phyloP scores from a whole-genome alignment of 805 yeast genomes.

The Cyberlindnera xishuangbannaensis region DNA sequence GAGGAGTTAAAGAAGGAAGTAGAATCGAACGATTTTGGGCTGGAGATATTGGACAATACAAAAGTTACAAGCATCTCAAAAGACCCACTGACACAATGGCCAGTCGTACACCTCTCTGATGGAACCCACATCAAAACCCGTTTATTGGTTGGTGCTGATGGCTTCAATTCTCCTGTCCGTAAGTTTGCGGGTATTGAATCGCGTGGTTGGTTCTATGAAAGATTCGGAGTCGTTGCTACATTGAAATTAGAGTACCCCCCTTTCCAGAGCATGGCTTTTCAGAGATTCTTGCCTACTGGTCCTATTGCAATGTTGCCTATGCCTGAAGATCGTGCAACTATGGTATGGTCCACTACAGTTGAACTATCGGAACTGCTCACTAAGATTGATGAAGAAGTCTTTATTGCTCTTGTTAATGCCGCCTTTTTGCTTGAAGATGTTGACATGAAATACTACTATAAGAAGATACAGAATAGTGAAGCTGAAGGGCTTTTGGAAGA shows the following conservation, averaged over 20 bases:
- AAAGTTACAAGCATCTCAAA: slow-evolving; percentile 54
- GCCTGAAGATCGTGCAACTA: slow-evolving; percentile 79
- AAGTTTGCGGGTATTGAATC: slow-evolving; percentile 74
- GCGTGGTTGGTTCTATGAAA: slow-evolving; percentile 86
- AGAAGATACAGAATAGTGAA: slow-evolving; percentile 31
- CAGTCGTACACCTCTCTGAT: slow-evolving; percentile 57
- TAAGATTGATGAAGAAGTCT: slow-evolving; percentile 52
- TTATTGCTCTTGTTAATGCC: slow-evolving; percentile 74
- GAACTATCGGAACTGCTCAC: slow-evolving; percentile 61
- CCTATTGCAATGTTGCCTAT: slow-evolving; percentile 90
- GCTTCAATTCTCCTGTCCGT: slow-evolving; percentile 90
- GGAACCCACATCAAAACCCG: slow-evolving; percentile 65
- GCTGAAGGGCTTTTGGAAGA: slow-evolving; percentile 53
- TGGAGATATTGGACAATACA: slow-evolving; percentile 54
- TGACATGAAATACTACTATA: slow-evolving; percentile 69
- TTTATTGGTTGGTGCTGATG: slow-evolving; percentile 91
- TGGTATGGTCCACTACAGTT: slow-evolving; percentile 91
- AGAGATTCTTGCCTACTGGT: slow-evolving; percentile 84
- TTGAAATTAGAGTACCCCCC: slow-evolving; percentile 70
- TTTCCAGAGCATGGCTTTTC: slow-evolving; percentile 78
- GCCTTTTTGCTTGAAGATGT: slow-evolving; percentile 73
- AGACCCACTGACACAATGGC: slow-evolving; percentile 56
- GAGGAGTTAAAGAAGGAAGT: slow-evolving; percentile 34
- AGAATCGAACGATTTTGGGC: slow-evolving; percentile 19
- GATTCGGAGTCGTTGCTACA: slow-evolving; percentile 92